Conservation (phyloP, 371 early-diverging fungal genomes). For the Mycotypha africana region DNA sequence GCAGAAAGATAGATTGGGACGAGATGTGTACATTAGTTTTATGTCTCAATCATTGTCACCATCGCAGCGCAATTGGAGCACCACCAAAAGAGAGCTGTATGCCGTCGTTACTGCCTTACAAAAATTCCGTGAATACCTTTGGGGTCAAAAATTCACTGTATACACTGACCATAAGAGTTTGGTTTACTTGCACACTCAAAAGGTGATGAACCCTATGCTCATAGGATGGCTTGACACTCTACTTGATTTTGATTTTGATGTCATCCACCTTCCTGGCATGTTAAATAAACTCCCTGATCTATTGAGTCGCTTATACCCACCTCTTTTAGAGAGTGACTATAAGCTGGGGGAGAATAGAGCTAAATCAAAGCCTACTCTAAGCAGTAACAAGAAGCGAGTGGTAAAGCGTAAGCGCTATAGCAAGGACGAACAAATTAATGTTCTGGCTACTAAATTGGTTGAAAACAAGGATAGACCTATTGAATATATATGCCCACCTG, state of each 20-base stretch:
- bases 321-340: too few species aligned
- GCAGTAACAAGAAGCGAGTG: too few species aligned
- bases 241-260: slow-evolving; percentile 14
- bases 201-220: slow-evolving; percentile 12
- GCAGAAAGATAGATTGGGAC: too few species aligned
- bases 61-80: neutral
- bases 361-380: slow-evolving; percentile 1
- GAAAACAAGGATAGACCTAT: too few species aligned
- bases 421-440: too few species aligned
- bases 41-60: slow-evolving; percentile 3
- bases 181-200: slow-evolving; percentile 14
- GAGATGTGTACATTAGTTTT: slow-evolving; percentile 22
- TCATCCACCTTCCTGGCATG: slow-evolving; percentile 17
- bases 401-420: too few species aligned
- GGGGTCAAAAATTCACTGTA: slow-evolving; percentile 17
- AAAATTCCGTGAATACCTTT: slow-evolving; percentile 26
- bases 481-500: too few species aligned
- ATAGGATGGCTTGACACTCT: slow-evolving; percentile 18
- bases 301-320: too few species aligned
- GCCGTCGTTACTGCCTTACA: slow-evolving; percentile 15
- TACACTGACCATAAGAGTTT: slow-evolving; percentile 18
- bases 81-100: neutral
- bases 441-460: too few species aligned
- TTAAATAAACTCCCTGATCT: slow-evolving; percentile 1
- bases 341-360: slow-evolving; percentile 12